phyloP scores from a whole-genome alignment of 139 green algal species.

The Ulvella scutata region DNA sequence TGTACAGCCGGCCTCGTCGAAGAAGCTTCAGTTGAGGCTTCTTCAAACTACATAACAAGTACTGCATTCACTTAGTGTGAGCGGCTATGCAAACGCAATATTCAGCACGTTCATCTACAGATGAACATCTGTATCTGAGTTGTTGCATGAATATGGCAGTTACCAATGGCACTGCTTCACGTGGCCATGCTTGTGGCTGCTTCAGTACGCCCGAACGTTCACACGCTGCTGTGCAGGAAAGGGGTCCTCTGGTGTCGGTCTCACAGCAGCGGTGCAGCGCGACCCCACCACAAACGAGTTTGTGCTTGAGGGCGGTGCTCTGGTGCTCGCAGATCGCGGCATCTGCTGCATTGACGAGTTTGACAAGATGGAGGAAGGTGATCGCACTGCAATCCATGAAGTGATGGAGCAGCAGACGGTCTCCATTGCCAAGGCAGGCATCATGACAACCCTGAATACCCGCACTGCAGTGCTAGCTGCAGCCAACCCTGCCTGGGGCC shows the following conservation, averaged over 20 bases:
- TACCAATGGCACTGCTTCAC: too few relatives aligned
- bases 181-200: too few relatives aligned
- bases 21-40: too few relatives aligned
- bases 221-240: slow-evolving; percentile 42
- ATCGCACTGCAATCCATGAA: slow-evolving; percentile 98
- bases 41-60: too few relatives aligned
- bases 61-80: too few relatives aligned
- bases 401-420: slow-evolving; percentile 98
- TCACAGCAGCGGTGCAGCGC: slow-evolving; percentile 12
- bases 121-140: too few relatives aligned
- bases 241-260: slow-evolving; percentile 54
- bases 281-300: slow-evolving; percentile 74
- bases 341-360: slow-evolving; percentile 99
- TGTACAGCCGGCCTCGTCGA: too few relatives aligned
- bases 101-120: too few relatives aligned
- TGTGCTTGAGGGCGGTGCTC: slow-evolving; percentile 89
- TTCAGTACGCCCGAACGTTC: too few relatives aligned
- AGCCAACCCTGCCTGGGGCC: slow-evolving; percentile 90
- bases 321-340: slow-evolving; percentile 95
- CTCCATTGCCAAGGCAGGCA: slow-evolving; percentile 96
- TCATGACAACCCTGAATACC: slow-evolving; percentile 98
- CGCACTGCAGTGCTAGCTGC: slow-evolving; percentile 90
- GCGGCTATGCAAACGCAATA: too few relatives aligned
- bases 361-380: slow-evolving; percentile 99
- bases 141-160: too few relatives aligned